Conservation (phyloP, 2,329 filamentous ascomycete species). For the Fusarium sambucinum region DNA sequence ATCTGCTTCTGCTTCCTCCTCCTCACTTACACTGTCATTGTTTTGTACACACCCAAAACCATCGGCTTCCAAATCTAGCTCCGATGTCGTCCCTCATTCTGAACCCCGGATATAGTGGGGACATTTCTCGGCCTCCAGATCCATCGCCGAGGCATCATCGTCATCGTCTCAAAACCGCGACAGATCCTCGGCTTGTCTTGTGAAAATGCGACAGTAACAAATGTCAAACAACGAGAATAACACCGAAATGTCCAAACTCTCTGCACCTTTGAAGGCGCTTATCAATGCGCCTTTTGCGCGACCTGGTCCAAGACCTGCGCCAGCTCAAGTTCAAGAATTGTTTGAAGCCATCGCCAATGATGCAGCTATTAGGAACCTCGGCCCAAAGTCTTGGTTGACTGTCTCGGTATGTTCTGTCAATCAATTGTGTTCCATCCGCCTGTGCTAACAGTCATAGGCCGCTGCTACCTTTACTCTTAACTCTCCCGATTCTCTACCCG, state of each 20-base stretch:
- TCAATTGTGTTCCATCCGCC: neutral
- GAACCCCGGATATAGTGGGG: conserved; percentile 36
- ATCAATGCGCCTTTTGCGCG: conserved; percentile 77
- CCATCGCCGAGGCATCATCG: conserved; percentile 26
- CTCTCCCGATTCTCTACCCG: conserved; percentile 78
- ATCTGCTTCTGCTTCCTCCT: neutral
- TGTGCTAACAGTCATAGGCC: conserved; percentile 62
- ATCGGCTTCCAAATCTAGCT: conserved; percentile 35
- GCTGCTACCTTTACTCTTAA: conserved; percentile 89
- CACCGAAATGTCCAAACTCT: conserved; percentile 77
- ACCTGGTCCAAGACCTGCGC: conserved; percentile 73
- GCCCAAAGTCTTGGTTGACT: conserved; percentile 73
- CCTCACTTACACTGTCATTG: neutral
- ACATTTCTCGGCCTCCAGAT: conserved; percentile 38
- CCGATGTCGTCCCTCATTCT: conserved; percentile 20
- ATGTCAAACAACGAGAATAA: conserved; percentile 38
- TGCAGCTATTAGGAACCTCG: conserved; percentile 72
- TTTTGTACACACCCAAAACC: conserved; percentile 26
- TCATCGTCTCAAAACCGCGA: conserved; percentile 33
- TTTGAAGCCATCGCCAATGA: conserved; percentile 74
- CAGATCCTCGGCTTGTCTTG: conserved; percentile 21
- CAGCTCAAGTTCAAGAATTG: conserved; percentile 71
- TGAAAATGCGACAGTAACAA: neutral
- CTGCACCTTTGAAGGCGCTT: conserved; percentile 76
- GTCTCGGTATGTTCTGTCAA: conserved; percentile 64